phyloP scores from a whole-genome alignment of 1,139 yeast species.

The Yamadazyma pseudoaaseri region DNA sequence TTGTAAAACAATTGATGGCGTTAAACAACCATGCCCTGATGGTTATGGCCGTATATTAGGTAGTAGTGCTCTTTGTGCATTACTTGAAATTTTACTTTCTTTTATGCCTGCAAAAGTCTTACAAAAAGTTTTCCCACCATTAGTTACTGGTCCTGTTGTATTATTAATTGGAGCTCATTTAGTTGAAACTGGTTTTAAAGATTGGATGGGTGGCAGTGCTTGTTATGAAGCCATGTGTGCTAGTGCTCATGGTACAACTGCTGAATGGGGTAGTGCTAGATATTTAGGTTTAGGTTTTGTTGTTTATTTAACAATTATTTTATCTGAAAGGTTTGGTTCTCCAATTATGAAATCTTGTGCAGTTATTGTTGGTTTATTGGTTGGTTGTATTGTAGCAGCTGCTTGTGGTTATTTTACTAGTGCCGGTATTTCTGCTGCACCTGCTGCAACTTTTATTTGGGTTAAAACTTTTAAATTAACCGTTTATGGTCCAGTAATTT shows the following conservation, averaged over 20 bases:
- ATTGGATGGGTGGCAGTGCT: constrained; percentile 88
- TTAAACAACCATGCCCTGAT: constrained; percentile 75
- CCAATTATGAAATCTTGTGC: constrained; percentile 95
- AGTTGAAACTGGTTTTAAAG: constrained; percentile 68
- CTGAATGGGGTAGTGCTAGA: constrained; percentile 82
- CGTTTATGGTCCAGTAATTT: constrained; percentile 78
- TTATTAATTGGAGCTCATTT: constrained; percentile 73
- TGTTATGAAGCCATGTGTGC: constrained; percentile 42
- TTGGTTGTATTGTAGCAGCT: constrained; percentile 90
- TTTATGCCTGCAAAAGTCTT: constrained; percentile 72
- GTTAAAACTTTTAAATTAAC: constrained; percentile 73
- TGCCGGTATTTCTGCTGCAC: constrained; percentile 60
- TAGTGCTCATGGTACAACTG: constrained; percentile 22
- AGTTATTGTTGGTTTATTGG: constrained; percentile 75
- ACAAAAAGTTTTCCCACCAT: constrained; percentile 77
- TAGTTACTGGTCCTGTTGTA: constrained; percentile 92
- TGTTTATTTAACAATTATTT: constrained; percentile 68
- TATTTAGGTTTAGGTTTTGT: constrained; percentile 84
- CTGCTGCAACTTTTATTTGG: constrained; percentile 86
- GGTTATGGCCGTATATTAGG: constrained; percentile 88
- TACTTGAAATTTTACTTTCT: constrained; percentile 67
- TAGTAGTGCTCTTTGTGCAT: constrained; percentile 73
- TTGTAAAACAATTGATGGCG: constrained; percentile 66
- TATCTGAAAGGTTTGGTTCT: constrained; percentile 86
- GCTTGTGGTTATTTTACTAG: constrained; percentile 79